A percentile compares a stretch with the other conserved stretches of the same genome.
These are phyloP conservation scores for Vaccinium vitisidaea DNA, from an alignment of 148 eudicot species.

Conservation along the genomic window DNA sequence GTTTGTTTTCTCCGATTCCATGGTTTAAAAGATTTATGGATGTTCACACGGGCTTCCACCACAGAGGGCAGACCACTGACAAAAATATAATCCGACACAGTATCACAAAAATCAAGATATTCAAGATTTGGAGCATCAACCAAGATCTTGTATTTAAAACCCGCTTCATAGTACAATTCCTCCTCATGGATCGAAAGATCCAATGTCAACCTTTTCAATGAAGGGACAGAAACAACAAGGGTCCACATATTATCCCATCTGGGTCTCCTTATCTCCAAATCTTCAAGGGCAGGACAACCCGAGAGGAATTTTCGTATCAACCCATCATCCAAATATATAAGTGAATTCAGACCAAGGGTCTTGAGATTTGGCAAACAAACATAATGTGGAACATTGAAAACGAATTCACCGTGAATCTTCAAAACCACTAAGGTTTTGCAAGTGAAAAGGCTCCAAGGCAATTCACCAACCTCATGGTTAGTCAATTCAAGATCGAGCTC, in stretches of 20 bases:
- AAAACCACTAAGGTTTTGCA: background rate
- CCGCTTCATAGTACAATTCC: background rate
- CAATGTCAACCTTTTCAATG: background rate
- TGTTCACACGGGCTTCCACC: background rate
- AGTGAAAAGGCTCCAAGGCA: background rate
- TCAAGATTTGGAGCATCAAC: background rate
- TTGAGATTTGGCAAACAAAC: constrained; percentile 1
- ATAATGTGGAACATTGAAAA: background rate
- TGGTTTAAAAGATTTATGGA: too few species aligned
- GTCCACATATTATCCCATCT: background rate
- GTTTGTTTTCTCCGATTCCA: background rate
- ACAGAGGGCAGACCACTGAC: background rate
- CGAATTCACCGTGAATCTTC: background rate
- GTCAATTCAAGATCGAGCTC: background rate
- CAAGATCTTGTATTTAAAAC: background rate
- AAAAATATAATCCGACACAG: background rate
- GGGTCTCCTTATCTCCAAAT: background rate
- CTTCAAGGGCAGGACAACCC: background rate
- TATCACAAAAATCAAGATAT: background rate
- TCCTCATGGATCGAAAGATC: background rate
- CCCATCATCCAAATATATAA: background rate
- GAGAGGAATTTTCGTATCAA: background rate
- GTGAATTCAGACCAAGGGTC: background rate
- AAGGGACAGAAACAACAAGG: background rate
- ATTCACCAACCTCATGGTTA: background rate